These are phyloP conservation scores for Russula griseocarnosa DNA, from an alignment of 768 basidiomycete genomes.

Conservation along the genomic window DNA sequence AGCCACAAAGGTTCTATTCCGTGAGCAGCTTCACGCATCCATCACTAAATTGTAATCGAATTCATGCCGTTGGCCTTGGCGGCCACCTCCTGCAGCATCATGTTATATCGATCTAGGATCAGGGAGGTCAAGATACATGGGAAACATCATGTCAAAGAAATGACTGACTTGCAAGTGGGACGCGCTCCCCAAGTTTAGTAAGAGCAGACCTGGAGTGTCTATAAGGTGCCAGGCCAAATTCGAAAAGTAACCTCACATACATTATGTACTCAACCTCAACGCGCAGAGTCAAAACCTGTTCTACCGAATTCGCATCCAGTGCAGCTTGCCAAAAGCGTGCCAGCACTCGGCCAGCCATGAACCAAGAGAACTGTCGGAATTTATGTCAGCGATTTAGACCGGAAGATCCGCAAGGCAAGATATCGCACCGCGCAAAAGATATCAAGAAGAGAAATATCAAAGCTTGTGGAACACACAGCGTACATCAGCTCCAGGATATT, in stretches of 20 bases:
- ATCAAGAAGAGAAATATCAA: conserved; percentile 65
- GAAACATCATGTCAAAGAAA: background rate
- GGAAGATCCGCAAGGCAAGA: conserved; percentile 7
- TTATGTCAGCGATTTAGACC: conserved; percentile 7
- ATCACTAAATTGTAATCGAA: background rate
- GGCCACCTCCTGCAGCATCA: conserved; percentile 48
- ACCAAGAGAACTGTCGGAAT: conserved; percentile 58
- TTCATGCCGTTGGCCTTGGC: conserved; percentile 30
- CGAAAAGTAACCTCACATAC: conserved; percentile 38
- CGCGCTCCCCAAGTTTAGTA: conserved; percentile 57
- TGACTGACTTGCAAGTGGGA: conserved; percentile 56
- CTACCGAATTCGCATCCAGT: conserved; percentile 50
- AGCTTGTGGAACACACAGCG: conserved; percentile 63
- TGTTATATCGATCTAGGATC: conserved; percentile 45
- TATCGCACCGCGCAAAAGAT: conserved; percentile 60
- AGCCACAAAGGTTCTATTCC: background rate
- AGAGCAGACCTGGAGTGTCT: conserved; percentile 48
- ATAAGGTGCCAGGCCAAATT: background rate
- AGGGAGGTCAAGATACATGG: background rate
- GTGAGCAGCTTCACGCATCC: background rate
- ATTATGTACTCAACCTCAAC: conserved; percentile 66
- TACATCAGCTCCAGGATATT: conserved; percentile 65
- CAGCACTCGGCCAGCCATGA: conserved; percentile 60
- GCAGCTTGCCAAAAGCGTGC: conserved; percentile 64
- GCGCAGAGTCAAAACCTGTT: conserved; percentile 56